Conservation (phyloP, 495 filamentous ascomycete species). For the Letharia lupina region DNA sequence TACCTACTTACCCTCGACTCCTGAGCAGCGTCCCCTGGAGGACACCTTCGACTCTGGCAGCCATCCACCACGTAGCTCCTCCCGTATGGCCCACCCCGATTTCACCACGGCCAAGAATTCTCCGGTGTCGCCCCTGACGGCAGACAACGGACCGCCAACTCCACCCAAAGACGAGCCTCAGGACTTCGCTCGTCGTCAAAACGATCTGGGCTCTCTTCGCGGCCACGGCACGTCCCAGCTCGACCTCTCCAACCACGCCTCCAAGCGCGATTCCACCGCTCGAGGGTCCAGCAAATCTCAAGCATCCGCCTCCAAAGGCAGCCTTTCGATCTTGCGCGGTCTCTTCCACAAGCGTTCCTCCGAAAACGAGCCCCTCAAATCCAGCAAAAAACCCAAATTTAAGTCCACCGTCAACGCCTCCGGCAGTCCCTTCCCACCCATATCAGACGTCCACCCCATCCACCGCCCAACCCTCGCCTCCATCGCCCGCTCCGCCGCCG, state of each 20-base stretch:
- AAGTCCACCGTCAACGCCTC: slow-evolving; percentile 9
- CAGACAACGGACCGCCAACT: slow-evolving; percentile 3
- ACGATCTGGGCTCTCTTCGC: slow-evolving; percentile 15
- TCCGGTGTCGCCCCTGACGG: neutral
- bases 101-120: neutral
- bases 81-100: slow-evolving; percentile 9
- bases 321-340: slow-evolving; percentile 21
- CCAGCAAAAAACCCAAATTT: slow-evolving; percentile 10
- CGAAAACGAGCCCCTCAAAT: slow-evolving; percentile 7
- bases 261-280: slow-evolving; percentile 17
- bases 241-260: slow-evolving; percentile 5
- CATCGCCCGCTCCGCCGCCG: slow-evolving; percentile 10
- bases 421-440: slow-evolving; percentile 23
- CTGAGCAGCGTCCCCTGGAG: neutral
- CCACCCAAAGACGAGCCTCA: slow-evolving; percentile 13
- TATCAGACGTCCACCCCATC: slow-evolving; percentile 24
- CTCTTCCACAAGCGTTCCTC: slow-evolving; percentile 24
- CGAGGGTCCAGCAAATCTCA: slow-evolving; percentile 22
- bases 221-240: slow-evolving; percentile 19
- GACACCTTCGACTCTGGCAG: neutral
- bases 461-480: slow-evolving; percentile 23
- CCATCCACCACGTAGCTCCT: slow-evolving; percentile 17
- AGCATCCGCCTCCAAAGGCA: slow-evolving; percentile 18
- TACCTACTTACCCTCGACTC: slow-evolving; percentile 1
- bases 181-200: slow-evolving; percentile 19